Conservation (phyloP, 2,329 filamentous ascomycete genomes). For the Clonostachys solani region DNA sequence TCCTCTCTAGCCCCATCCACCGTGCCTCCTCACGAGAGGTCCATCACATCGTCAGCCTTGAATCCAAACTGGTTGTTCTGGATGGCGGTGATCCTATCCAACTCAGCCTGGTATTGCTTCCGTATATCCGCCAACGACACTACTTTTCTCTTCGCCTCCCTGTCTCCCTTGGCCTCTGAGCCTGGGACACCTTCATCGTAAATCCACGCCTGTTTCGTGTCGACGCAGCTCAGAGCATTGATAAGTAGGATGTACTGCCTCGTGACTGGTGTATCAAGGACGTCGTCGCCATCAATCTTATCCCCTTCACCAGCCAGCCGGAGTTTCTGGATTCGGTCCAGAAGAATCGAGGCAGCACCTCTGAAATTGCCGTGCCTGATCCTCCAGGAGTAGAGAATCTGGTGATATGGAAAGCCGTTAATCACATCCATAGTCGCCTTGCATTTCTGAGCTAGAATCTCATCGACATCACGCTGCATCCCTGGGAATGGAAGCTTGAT, state of each 20-base stretch:
- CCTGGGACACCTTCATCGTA: constrained; percentile 30
- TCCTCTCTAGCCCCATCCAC: neutral
- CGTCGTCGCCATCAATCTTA: constrained; percentile 47
- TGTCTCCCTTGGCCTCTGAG: neutral
- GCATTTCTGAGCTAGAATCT: constrained; percentile 69
- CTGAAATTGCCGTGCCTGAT: constrained; percentile 82
- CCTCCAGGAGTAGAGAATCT: constrained; percentile 88
- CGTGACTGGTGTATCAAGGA: constrained; percentile 60
- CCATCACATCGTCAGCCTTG: constrained; percentile 48
- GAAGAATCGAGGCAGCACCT: constrained; percentile 61
- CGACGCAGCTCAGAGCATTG: constrained; percentile 85
- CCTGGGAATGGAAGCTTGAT: constrained; percentile 75
- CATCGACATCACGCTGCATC: constrained; percentile 74
- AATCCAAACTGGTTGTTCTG: constrained; percentile 88
- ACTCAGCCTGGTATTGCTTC: constrained; percentile 83
- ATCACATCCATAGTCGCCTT: constrained; percentile 62
- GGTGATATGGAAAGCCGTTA: constrained; percentile 74
- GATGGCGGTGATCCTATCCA: constrained; percentile 85
- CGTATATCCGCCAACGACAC: constrained; percentile 83
- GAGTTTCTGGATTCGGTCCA: constrained; percentile 61
- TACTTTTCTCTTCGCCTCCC: constrained; percentile 60
- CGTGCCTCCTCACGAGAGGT: constrained; percentile 31
- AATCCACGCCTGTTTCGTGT: constrained; percentile 77
- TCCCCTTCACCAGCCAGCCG: constrained; percentile 55
- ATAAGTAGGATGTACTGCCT: constrained; percentile 86